Conservation (phyloP, 495 filamentous ascomycete genomes). For the Corynascus novoguineensis region DNA sequence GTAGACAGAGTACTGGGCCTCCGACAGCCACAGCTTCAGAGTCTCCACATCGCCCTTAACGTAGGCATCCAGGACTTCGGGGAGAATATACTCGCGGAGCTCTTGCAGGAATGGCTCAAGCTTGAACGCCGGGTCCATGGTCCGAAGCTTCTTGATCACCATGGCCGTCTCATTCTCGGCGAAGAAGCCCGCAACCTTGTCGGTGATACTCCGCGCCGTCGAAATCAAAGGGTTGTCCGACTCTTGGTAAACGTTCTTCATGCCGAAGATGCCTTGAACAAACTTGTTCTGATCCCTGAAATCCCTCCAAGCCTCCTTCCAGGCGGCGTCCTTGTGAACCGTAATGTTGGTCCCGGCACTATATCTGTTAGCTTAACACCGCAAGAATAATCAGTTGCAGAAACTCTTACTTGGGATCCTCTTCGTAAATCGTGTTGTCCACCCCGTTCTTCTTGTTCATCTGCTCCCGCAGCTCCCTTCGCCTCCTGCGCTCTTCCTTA, state of each 20-base stretch:
- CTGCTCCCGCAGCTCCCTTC: constrained; percentile 67
- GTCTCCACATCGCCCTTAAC: constrained; percentile 92
- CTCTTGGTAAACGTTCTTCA: constrained; percentile 83
- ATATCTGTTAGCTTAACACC: constrained; percentile 15
- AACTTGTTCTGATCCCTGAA: constrained; percentile 84
- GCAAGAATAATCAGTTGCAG: not conserved
- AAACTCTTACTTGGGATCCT: constrained; percentile 78
- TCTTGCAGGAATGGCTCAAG: constrained; percentile 90
- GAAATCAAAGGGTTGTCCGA: constrained; percentile 94
- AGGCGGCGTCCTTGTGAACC: constrained; percentile 90
- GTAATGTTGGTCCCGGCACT: constrained; percentile 93
- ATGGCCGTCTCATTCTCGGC: constrained; percentile 95
- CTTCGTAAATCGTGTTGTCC: constrained; percentile 57
- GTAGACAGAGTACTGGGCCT: constrained; percentile 91
- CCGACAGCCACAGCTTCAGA: constrained; percentile 88
- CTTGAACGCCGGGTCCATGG: constrained; percentile 93
- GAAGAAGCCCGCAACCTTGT: constrained; percentile 90
- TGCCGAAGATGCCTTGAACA: constrained; percentile 80
- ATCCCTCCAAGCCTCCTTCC: constrained; percentile 91
- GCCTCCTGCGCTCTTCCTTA: constrained; percentile 81
- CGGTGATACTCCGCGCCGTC: constrained; percentile 87
- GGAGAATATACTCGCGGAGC: constrained; percentile 94
- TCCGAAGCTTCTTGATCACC: constrained; percentile 96
- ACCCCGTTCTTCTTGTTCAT: constrained; percentile 52
- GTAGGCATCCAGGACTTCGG: constrained; percentile 95